Evolutionary conservation across 176 grass and related monocot genomes (phyloP), one percentile per base, ranked within the genome.

Genomic region (Neostapfia colusana): DNA sequence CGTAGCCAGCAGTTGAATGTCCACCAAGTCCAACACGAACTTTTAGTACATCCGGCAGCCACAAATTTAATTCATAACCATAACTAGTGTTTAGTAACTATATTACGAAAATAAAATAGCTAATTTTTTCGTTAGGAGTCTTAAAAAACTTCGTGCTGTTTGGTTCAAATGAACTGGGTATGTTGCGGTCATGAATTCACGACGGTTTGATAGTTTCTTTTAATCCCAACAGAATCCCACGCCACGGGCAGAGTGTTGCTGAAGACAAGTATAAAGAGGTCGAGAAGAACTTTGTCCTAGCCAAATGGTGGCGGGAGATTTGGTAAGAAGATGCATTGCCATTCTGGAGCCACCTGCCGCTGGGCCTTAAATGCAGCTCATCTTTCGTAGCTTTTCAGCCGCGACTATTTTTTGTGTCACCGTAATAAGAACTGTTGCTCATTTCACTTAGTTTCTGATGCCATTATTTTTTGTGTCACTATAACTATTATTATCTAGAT

Each of bases 251-350:
- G 64, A 16, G 49, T 69, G 50, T 56, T 16, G 64, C 10, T 15
- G 50, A 69, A 79, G 77, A 18, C 28, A 68, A 10, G 76, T 20
- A 67, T n/a, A 68, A 21, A 64, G 42, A 21, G 3, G 10, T 3
- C 11, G 10, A 25, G 25, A 66, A 18, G 14, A 54, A 54, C 1
- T 7, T 21, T 75, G 2, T 16, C 16, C 16, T 34, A 40, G 17
- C 16, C 39, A 34, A 45, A 28, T 2, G 16, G 14, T 15, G 48
- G 4, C 3, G 15, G 25, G 26, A 8, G 43, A 18, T 18, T 15
- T n/a, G 4, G 25, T 13, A 75, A 34, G 40, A n/a, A 27, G n/a
- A 75, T 5, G 25, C 5, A 13, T 41, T 17, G 8, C 20, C 16
- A 3, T 48, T 63, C 6, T 27, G 6, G 5, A 58, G 8, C 4